Evolutionary conservation across 1,284 basidiomycete species (phyloP), one percentile per base, ranked within the genome.

Genomic region (Naganishia cerealis): DNA sequence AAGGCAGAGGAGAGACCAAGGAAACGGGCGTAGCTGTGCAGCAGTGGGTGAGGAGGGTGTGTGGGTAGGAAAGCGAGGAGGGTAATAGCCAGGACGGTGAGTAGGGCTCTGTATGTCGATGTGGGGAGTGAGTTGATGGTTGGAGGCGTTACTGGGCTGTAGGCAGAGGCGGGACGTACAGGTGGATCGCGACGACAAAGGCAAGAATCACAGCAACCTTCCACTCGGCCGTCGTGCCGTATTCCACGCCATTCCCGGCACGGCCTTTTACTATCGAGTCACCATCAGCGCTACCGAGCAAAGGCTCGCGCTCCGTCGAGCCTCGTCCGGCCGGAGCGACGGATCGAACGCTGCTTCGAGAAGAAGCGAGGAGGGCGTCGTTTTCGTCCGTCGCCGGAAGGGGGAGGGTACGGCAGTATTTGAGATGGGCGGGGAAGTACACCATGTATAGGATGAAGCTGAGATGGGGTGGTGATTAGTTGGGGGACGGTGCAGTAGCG

Each of bases 391-490:
- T 54, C 15, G 57, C 58, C 40, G 67, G 58, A 16, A 69, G n/a
- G 16, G 75, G 74, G 29, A 76, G 48, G 80, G 81, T 71, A 79
- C 82, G 71, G 55, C 76, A 74, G 76, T 88, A 91, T 78, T 93
- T 92, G 72, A 89, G 86, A 72, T 91, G 87, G 13, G 84, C 80
- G 0, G 94, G 94, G 76, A 93, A 99, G 84, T 94, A 99, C 55
- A 90, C 82, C 80, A 99, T 89, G 81, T 91, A 99, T 3, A 98
- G 86, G 0, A 94, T 85, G 68, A 96, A 84, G 57, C 93, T 96
- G 0, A 56, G 3, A 59, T 42, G 70, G 70, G 6, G 16, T 55
- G 62, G 54, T 33, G 53, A 46, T 46, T 39, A 26, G 7, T 24
- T 48, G 8, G 29, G 21, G 18, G 42, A 21, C 0, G 29, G 36